Base-by-base conservation (phyloP, 805 yeast genomes). In the Cyberlindnera suaveolens region DNA sequence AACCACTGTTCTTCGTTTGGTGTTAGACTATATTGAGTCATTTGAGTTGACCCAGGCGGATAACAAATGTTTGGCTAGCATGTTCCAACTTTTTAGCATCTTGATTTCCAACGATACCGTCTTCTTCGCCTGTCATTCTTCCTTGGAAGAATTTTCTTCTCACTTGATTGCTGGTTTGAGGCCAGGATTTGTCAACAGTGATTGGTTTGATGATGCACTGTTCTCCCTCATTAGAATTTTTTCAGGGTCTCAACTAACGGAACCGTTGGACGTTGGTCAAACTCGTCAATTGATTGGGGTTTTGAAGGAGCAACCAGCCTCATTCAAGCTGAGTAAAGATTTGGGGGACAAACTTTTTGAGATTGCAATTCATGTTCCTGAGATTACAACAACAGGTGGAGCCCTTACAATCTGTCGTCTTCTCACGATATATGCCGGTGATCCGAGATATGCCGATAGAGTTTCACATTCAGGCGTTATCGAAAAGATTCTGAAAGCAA, bases 181-280 rank as follows among this genome's bases (percentile, higher is more conserved):
- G 1, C 62, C 69, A 2, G 68, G 67, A 32, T 55, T 58, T 45
- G 63, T 62, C 3, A 70, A 74, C 46, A 55, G 67, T 23, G 67
- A 70, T 14, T 86, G 86, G 82, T 77, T 78, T 52, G 74, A 82
- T 0, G 68, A 74, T 44, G 77, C 79, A 0, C 57, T 87, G 31
- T 60, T 70, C 20, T 70, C 80, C 4, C 67, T 78, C 37, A 85
- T 80, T 43, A 75, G 73, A 31, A 61, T 80, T 3, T 53, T 85
- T 35, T 67, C 80, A 1, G 72, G 68, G 34, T 65, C 77, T 3
- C 70, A 69, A 30, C 63, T 78, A 5, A 87, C 88, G 0, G 53
- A 52, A 2, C 59, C 69, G 6, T 75, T 71, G 45, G 49, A 57
- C 15, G 42, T 70, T 15, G 47, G 56, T 1, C 48, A 51, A 5